Base-by-base conservation (phyloP, 2,329 filamentous ascomycete genomes). In the Fusarium cyanostomum region DNA sequence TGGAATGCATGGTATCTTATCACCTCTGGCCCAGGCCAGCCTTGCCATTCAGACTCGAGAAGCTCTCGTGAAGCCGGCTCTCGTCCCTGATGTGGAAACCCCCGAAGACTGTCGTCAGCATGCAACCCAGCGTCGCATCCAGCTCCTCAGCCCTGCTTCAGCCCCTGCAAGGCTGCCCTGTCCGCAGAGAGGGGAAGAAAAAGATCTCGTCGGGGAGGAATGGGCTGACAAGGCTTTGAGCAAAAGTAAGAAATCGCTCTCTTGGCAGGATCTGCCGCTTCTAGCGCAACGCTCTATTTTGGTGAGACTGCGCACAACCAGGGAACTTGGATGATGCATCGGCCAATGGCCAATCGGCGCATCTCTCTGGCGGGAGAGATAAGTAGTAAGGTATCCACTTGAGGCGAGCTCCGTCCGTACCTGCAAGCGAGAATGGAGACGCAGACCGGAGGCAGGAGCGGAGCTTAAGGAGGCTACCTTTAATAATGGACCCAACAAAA, bases 81-180 rank as follows among this genome's bases (percentile, higher is more conserved):
- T 9, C 45, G 11, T 45, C 38, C 28, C 42, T 16, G 35, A 61
- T 61, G 49, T 35, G 50, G 60, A 64, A 56, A 46, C 37, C 7
- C 16, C 56, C 61, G 45, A 18, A 38, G 39, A 41, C 52, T 64
- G 56, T 64, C 62, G 57, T 58, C 62, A 58, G 53, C 64, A 63
- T 49, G 59, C 59, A 63, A 52, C 53, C 58, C 59, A 63, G 62
- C 35, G 62, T 64, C 52, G 43, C 57, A 64, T 64, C 55, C 18
- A 37, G 18, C 33, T 44, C 16, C 43, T 27, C 42, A 38, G 34
- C 61, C 60, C 37, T 62, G 62, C 41, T 62, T 56, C 46, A 52
- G 38, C 56, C 49, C 41, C 44, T 62, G 62, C 52, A 66, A 63
- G 62, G 61, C 61, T 64, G 52, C 56, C 60, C 38, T 46, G 27